Evolutionary conservation across 2,329 filamentous ascomycete genomes (phyloP).

Genomic region (Diplodia intermedia): DNA sequence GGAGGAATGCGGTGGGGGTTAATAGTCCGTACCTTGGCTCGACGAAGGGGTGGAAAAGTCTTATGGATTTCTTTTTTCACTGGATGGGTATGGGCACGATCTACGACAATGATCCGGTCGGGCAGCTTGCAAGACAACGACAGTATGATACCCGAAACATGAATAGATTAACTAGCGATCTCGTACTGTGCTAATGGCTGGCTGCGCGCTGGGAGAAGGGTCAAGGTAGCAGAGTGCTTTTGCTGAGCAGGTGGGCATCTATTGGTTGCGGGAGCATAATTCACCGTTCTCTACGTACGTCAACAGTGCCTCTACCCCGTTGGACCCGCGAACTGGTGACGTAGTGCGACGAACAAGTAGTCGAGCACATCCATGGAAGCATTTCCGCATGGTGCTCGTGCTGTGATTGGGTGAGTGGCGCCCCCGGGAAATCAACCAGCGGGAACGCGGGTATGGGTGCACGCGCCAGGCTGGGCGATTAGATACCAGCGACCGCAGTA

Average conservation of each 20-base stretch:
- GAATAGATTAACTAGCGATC: constrained; percentile 29
- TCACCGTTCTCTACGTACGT: neutral
- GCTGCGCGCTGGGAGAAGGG: constrained; percentile 1
- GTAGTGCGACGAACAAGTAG: neutral
- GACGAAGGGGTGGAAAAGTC: constrained; percentile 2
- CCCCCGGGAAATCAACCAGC: constrained; percentile 21
- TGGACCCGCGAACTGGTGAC: neutral
- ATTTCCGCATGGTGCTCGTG: neutral
- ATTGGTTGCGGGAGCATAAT: neutral
- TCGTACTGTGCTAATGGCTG: constrained; percentile 13
- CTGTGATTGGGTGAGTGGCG: constrained; percentile 16
- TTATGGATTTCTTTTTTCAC: neutral
- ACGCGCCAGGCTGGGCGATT: constrained; percentile 8
- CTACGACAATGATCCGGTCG: neutral
- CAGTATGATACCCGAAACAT: constrained; percentile 33
- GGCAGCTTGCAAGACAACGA: constrained; percentile 24
- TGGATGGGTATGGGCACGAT: neutral
- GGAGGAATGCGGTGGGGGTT: constrained; percentile 4
- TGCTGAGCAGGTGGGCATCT: neutral
- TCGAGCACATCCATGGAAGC: neutral
- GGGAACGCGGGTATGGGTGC: constrained; percentile 10
- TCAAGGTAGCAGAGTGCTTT: neutral
- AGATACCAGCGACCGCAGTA: constrained; percentile 21
- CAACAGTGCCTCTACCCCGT: neutral
- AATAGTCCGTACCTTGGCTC: constrained; percentile 23